These are phyloP conservation scores for Ceratobasidium sp. DNA, from an alignment of 1,284 basidiomycete genomes.

Conservation along the genomic window DNA sequence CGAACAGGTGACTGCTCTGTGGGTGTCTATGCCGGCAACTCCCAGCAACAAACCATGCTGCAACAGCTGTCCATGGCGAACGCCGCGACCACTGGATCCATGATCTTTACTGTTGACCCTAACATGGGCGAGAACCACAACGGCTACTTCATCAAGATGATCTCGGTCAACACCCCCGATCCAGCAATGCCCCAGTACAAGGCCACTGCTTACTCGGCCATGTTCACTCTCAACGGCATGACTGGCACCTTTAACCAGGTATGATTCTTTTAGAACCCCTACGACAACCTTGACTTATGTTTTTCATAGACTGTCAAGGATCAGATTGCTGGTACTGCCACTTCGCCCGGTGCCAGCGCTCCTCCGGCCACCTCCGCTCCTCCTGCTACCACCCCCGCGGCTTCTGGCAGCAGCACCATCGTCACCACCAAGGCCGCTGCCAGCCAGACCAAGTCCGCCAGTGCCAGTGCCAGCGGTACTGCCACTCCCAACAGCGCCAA, in stretches of 20 bases:
- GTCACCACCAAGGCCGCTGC: neutral
- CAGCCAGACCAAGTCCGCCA: neutral
- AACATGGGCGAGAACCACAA: constrained; percentile 48
- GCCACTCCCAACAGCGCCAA: constrained; percentile 43
- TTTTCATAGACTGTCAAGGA: constrained; percentile 36
- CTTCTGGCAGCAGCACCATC: neutral
- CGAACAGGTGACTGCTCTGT: constrained; percentile 10
- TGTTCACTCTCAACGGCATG: constrained; percentile 48
- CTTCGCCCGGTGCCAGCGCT: neutral
- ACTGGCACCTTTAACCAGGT: constrained; percentile 43
- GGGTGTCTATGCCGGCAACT: constrained; percentile 11
- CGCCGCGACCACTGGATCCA: constrained; percentile 47
- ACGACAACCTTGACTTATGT: neutral
- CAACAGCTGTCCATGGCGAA: constrained; percentile 51
- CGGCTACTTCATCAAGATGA: constrained; percentile 47
- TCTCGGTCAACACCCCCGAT: constrained; percentile 47
- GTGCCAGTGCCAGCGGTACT: constrained; percentile 9
- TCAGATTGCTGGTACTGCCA: constrained; percentile 42
- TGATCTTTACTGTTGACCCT: constrained; percentile 50
- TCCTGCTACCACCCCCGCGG: neutral
- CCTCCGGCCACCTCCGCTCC: neutral
- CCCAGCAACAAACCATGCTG: constrained; percentile 47
- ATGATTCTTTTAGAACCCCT: neutral
- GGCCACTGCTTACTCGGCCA: constrained; percentile 54
- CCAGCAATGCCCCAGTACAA: constrained; percentile 46